A percentile compares a stretch with the other conserved stretches of the same genome.
These are phyloP conservation scores for Hypoxylon lenormandii DNA, from an alignment of 495 filamentous ascomycete species.

Conservation along the genomic window DNA sequence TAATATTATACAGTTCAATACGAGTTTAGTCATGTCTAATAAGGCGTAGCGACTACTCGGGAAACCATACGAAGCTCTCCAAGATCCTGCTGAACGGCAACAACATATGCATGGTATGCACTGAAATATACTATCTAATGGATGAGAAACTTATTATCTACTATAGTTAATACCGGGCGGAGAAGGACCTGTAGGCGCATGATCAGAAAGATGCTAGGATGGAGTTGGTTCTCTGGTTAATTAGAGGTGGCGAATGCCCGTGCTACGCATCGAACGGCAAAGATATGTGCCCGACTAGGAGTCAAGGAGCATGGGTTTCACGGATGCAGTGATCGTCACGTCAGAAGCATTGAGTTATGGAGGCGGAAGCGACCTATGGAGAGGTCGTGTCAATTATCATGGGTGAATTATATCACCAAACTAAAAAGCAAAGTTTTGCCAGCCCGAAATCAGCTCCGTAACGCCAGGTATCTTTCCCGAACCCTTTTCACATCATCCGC, in stretches of 20 bases:
- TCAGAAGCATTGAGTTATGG: conserved; percentile 3
- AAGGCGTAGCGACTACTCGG: conserved; percentile 82
- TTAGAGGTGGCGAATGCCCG: background rate
- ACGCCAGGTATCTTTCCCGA: conserved; percentile 37
- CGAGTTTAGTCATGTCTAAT: conserved; percentile 12
- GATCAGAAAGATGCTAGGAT: background rate
- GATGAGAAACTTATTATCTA: conserved; percentile 9
- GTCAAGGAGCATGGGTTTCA: conserved; percentile 4
- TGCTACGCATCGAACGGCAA: background rate
- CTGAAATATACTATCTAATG: background rate
- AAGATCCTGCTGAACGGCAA: conserved; percentile 98
- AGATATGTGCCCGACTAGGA: background rate
- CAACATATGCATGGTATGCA: conserved; percentile 95
- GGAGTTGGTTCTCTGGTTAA: background rate
- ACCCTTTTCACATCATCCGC: conserved; percentile 16
- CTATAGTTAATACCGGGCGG: conserved; percentile 85
- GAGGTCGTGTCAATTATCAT: conserved; percentile 5
- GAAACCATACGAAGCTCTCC: conserved; percentile 83
- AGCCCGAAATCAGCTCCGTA: conserved; percentile 4
- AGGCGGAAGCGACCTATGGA: conserved; percentile 9
- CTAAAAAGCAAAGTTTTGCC: conserved; percentile 3
- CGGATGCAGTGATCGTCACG: conserved; percentile 3
- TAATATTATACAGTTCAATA: background rate
- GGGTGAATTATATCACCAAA: conserved; percentile 15
- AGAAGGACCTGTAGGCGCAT: conserved; percentile 71